Conservation (phyloP, 2,329 filamentous ascomycete genomes). For the Fonsecaea pedrosoi region DNA sequence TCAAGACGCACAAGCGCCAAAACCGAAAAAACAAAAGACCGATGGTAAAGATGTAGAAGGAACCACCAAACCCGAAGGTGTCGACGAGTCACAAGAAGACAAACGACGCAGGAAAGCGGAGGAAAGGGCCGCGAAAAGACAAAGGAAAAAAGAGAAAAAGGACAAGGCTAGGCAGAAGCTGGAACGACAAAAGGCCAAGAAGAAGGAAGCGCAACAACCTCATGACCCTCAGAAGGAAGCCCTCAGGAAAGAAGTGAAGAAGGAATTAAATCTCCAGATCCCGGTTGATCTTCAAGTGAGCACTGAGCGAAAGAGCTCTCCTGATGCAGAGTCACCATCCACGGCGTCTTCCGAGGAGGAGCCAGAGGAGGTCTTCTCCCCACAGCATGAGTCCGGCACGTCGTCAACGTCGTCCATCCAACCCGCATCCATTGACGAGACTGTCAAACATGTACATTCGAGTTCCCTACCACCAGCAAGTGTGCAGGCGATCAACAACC, state of each 20-base stretch:
- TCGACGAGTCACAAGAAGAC: slow-evolving; percentile 45
- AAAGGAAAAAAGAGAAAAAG: slow-evolving; percentile 48
- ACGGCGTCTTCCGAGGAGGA: slow-evolving; percentile 53
- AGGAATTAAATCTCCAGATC: slow-evolving; percentile 26
- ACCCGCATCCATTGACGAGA: slow-evolving; percentile 44
- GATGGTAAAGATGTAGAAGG: slow-evolving; percentile 38
- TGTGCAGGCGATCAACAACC: slow-evolving; percentile 15
- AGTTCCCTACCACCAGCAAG: slow-evolving; percentile 35
- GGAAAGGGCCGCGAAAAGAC: slow-evolving; percentile 56
- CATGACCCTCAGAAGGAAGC: not conserved
- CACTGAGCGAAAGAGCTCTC: not conserved
- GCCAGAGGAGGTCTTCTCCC: slow-evolving; percentile 44
- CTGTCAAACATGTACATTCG: slow-evolving; percentile 15
- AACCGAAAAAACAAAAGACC: slow-evolving; percentile 36
- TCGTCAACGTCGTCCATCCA: slow-evolving; percentile 74
- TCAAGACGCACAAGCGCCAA: slow-evolving; percentile 26
- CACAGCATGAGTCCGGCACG: slow-evolving; percentile 54
- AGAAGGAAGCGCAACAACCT: slow-evolving; percentile 43
- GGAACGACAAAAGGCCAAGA: slow-evolving; percentile 50
- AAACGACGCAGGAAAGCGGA: slow-evolving; percentile 50
- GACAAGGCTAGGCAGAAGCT: slow-evolving; percentile 42
- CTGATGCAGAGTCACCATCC: slow-evolving; percentile 39
- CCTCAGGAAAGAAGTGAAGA: slow-evolving; percentile 5
- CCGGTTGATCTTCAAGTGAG: slow-evolving; percentile 21
- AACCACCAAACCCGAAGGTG: slow-evolving; percentile 34